Evolutionary conservation across 441 rosid genomes (phyloP).

Genomic region (Populus hybrid): DNA sequence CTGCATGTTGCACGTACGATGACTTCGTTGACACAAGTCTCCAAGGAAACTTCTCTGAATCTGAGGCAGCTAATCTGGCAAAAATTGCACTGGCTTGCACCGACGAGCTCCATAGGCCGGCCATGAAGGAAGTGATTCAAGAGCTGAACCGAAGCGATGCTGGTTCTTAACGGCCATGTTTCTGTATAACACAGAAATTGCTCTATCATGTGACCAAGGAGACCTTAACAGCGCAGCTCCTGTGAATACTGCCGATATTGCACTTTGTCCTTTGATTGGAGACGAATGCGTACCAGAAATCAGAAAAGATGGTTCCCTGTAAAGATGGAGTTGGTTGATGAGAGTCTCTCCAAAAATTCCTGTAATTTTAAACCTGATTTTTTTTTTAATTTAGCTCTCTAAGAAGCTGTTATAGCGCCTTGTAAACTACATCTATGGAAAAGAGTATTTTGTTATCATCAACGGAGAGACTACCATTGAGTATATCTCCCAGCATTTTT

Average conservation of each 20-base stretch:
- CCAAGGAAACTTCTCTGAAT: conserved; percentile 44
- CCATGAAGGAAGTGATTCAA: conserved; percentile 48
- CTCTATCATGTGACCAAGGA: neutral
- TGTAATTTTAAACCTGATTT: neutral
- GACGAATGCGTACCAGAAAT: neutral
- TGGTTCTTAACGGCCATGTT: conserved; percentile 9
- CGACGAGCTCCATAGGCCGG: conserved; percentile 64
- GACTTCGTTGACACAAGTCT: conserved; percentile 58
- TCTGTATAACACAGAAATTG: neutral
- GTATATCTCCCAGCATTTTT: neutral
- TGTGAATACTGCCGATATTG: neutral
- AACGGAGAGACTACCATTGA: neutral
- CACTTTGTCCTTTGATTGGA: neutral
- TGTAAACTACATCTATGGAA: neutral
- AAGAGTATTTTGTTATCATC: neutral
- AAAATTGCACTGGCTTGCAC: conserved; percentile 64
- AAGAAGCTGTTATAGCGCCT: neutral
- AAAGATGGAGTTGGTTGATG: neutral
- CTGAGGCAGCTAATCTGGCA: conserved; percentile 56
- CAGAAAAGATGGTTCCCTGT: neutral
- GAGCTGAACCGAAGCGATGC: conserved; percentile 33
- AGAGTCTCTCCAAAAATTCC: neutral
- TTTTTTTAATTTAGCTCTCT: neutral
- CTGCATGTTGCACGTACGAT: conserved; percentile 47
- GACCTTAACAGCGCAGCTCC: conserved; percentile 5